A percentile compares a stretch with the other conserved stretches of the same genome.
Conservation (phyloP, 2,329 filamentous ascomycete species). For the Metarhizium humberi region DNA sequence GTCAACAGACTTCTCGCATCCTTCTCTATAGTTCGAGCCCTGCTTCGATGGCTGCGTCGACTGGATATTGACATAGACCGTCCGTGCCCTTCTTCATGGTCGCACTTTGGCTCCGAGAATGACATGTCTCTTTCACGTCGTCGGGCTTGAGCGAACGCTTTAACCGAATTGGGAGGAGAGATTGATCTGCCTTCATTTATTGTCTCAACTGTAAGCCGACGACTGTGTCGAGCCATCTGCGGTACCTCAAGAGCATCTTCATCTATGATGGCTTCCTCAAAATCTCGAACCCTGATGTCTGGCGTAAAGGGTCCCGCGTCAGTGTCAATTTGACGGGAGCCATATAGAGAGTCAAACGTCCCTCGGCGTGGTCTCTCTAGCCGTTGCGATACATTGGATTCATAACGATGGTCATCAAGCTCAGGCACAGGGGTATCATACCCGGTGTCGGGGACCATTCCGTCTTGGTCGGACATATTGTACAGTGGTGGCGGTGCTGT, state of each 20-base stretch:
- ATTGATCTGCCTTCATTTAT: conserved; percentile 54
- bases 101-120: conserved; percentile 36
- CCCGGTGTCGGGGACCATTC: conserved; percentile 47
- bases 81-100: conserved; percentile 44
- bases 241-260: conserved; percentile 59
- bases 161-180: conserved; percentile 93
- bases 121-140: conserved; percentile 69
- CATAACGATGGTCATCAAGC: conserved; percentile 79
- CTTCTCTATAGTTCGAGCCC: conserved; percentile 49
- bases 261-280: conserved; percentile 69
- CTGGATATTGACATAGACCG: conserved; percentile 64
- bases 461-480: conserved; percentile 60
- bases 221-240: conserved; percentile 33
- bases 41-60: conserved; percentile 48
- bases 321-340: conserved; percentile 35
- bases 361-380: conserved; percentile 55
- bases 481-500: background rate
- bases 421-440: conserved; percentile 69
- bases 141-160: conserved; percentile 88
- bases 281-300: conserved; percentile 58
- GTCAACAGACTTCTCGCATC: conserved; percentile 53
- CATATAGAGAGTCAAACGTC: conserved; percentile 64
- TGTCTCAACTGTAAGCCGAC: conserved; percentile 49
- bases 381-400: conserved; percentile 50
- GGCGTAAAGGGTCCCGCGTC: conserved; percentile 19